Percentiles rank a stretch among this genome's conserved stretches.
Evolutionary conservation across 768 basidiomycete genomes (phyloP).

Genomic region (Suillus luteus): DNA sequence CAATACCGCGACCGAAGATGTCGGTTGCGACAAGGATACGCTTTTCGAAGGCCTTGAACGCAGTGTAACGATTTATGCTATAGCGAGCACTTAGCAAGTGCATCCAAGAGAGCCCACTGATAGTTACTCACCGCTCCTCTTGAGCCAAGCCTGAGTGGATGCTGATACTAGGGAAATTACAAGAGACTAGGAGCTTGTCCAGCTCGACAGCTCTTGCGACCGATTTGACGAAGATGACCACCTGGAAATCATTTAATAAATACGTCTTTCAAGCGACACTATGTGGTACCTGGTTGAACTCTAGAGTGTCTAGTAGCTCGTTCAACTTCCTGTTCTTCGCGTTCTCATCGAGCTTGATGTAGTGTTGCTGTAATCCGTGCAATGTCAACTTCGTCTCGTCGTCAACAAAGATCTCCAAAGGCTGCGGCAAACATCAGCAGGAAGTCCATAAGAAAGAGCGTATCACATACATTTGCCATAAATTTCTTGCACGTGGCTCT

Average conservation of each 20-base stretch:
- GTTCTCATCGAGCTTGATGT: slow-evolving; percentile 93
- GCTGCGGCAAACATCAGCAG: slow-evolving; percentile 48
- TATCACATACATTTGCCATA: slow-evolving; percentile 88
- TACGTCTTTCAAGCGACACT: background rate
- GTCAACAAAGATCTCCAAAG: slow-evolving; percentile 98
- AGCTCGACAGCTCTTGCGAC: slow-evolving; percentile 95
- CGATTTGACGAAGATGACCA: slow-evolving; percentile 99
- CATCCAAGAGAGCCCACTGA: background rate
- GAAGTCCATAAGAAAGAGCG: background rate
- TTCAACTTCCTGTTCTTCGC: slow-evolving; percentile 98
- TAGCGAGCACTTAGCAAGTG: slow-evolving; percentile 5
- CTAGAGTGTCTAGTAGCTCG: slow-evolving; percentile 90
- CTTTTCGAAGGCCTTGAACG: slow-evolving; percentile 99
- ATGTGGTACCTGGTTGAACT: slow-evolving; percentile 88
- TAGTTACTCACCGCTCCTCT: slow-evolving; percentile 84
- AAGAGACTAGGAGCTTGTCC: slow-evolving; percentile 93
- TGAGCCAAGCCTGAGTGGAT: slow-evolving; percentile 95
- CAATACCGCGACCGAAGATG: slow-evolving; percentile 98
- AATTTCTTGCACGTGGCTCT: slow-evolving; percentile 99
- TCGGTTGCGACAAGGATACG: slow-evolving; percentile 98
- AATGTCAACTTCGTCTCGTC: slow-evolving; percentile 98
- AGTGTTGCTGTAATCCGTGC: slow-evolving; percentile 98
- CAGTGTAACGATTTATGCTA: slow-evolving; percentile 93
- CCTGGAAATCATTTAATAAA: slow-evolving; percentile 48
- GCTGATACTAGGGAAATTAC: slow-evolving; percentile 97